phyloP scores from a whole-genome alignment of 805 yeast species.

The Yarrowia sp. region DNA sequence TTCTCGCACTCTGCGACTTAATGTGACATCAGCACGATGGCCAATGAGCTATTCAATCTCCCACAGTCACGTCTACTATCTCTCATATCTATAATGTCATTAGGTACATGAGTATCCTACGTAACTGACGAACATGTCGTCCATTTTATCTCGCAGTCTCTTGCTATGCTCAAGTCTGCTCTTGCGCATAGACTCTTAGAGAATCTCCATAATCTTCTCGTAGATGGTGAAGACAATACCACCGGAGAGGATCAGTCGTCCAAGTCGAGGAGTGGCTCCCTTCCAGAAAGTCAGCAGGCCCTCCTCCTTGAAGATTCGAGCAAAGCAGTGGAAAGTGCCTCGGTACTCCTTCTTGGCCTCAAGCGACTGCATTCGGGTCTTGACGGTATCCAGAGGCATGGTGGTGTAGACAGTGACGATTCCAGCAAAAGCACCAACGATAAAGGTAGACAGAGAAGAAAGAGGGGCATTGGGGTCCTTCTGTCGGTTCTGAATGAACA shows the following conservation, averaged over 20 bases:
- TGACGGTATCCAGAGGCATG: slow-evolving; percentile 95
- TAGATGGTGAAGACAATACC: slow-evolving; percentile 97
- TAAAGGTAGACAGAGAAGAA: slow-evolving; percentile 78
- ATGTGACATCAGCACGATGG: no score
- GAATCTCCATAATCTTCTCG: slow-evolving; percentile 79
- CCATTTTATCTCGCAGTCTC: no score
- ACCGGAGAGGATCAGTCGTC: slow-evolving; percentile 89
- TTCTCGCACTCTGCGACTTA: no score
- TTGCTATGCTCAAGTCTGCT: no score
- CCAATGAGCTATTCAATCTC: no score
- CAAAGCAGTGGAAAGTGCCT: slow-evolving; percentile 83
- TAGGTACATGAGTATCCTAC: no score
- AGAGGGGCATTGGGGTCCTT: slow-evolving; percentile 76
- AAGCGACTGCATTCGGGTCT: slow-evolving; percentile 95
- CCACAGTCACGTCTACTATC: no score
- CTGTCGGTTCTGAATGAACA: slow-evolving; percentile 72
- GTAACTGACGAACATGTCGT: no score
- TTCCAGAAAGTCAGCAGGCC: slow-evolving; percentile 94
- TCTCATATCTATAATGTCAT: no score
- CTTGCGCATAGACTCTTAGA: slow-evolving; percentile 43
- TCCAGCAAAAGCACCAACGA: slow-evolving; percentile 90
- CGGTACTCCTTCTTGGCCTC: slow-evolving; percentile 74
- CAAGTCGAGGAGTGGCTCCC: slow-evolving; percentile 97
- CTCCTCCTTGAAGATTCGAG: slow-evolving; percentile 79
- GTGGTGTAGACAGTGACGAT: slow-evolving; percentile 88